These are phyloP conservation scores for Cryptococcus wingfieldii DNA, from an alignment of 1,284 basidiomycete genomes.

Conservation along the genomic window DNA sequence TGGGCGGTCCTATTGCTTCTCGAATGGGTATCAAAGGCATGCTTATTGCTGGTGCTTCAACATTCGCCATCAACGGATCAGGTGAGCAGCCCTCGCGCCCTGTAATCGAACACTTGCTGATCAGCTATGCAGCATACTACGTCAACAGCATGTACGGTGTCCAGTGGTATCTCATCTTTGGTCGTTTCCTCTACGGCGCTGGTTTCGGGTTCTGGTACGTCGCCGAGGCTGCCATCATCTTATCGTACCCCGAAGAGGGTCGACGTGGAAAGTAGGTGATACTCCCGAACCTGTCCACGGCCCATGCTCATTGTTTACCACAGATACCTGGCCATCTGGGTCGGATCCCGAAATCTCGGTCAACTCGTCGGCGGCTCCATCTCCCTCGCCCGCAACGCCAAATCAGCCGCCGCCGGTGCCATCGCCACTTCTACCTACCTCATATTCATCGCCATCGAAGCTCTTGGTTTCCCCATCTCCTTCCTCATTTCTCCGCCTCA, in stretches of 20 bases:
- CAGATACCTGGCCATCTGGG: conserved; percentile 34
- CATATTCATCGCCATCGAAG: conserved; percentile 34
- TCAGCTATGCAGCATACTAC: conserved; percentile 11
- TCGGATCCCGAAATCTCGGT: conserved; percentile 28
- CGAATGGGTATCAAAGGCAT: conserved; percentile 15
- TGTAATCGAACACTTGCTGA: background rate
- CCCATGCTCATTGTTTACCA: background rate
- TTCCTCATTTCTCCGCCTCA: conserved; percentile 24
- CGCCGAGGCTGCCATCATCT: conserved; percentile 26
- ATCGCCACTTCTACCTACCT: conserved; percentile 29
- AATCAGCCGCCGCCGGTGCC: conserved; percentile 14
- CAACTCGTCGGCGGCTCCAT: conserved; percentile 5
- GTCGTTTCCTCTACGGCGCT: conserved; percentile 17
- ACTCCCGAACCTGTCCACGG: background rate
- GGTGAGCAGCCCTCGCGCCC: background rate
- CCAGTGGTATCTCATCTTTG: conserved; percentile 26
- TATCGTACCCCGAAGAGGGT: conserved; percentile 23
- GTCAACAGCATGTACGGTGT: conserved; percentile 22
- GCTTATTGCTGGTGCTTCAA: conserved; percentile 20
- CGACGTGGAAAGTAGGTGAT: conserved; percentile 19
- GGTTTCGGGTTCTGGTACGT: conserved; percentile 26
- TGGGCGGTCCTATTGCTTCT: conserved; percentile 18
- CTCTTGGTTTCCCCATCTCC: conserved; percentile 16
- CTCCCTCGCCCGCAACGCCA: conserved; percentile 12
- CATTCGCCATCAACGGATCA: conserved; percentile 22